Evolutionary conservation across 108 stramenopile genomes (phyloP), one percentile per base, ranked within the genome.

Genomic region (Fistulifera solaris): DNA sequence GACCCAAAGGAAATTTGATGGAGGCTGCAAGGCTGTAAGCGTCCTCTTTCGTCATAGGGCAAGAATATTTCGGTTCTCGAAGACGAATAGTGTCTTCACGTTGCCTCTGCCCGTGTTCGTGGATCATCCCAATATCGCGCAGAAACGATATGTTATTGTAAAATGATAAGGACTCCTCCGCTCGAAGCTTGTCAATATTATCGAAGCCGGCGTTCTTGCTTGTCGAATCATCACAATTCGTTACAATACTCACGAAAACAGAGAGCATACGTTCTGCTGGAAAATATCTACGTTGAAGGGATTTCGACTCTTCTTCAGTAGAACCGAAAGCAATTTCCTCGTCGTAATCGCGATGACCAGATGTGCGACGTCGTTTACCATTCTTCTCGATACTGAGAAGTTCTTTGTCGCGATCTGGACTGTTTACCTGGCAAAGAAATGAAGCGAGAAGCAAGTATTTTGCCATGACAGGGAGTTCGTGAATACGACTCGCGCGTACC

Each of bases 381-480:
- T 68, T 73, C 25, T 58, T 68, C 17, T 59, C 49, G 31, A 62
- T 68, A 23, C 73, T 78, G 41, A 73, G 78, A 3, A 78, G 68
- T 12, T 62, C 57, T 27, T 48, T 39, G 48, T 82, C 81, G 17
- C 61, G 65, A 17, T 82, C 75, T 21, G 72, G 44, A 17, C 56
- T 57, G 46, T 82, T 82, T 10, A 72, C 59, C 52, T 82, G 81
- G 26, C 81, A 82, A 3, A 82, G 28, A 60, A 58, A 82, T 2
- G 77, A 73, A 26, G 81, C 59, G 12, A 82, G 56, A 1, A 82
- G 59, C 16, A 82, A 17, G 58, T 75, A 82, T 44, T 75, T 75
- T 1, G 68, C 60, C 12, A 59, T 39, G 38, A 65, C 71, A 2
- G 79, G 66, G 21, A 76, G 56, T 3, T 42, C 41, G 6, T 58